Conservation (phyloP, 768 basidiomycete genomes). For the Trametes coccinea region DNA sequence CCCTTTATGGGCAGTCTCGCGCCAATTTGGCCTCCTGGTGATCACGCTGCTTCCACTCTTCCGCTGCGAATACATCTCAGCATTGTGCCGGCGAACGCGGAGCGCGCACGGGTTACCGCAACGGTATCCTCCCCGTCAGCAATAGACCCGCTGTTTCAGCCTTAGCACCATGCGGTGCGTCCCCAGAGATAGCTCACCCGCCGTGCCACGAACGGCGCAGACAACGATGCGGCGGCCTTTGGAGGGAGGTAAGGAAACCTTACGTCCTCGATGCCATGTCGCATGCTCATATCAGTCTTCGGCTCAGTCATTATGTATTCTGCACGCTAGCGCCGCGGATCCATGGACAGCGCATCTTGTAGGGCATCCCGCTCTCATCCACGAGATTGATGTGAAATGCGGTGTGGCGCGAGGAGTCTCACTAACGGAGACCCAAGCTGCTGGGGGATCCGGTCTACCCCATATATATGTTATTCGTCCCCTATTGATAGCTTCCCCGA, state of each 20-base stretch:
- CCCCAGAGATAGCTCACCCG: too few relatives aligned
- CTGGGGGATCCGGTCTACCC: neutral
- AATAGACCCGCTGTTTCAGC: too few relatives aligned
- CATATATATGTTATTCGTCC: neutral
- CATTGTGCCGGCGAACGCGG: neutral
- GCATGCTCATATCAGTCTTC: too few relatives aligned
- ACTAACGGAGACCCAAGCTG: neutral
- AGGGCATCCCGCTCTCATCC: neutral
- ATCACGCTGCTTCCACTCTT: neutral
- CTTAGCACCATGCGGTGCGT: too few relatives aligned
- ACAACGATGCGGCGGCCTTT: too few relatives aligned
- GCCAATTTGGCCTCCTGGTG: neutral
- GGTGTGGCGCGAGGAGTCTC: slow-evolving; percentile 1
- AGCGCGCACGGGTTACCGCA: neutral
- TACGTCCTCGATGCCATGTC: too few relatives aligned
- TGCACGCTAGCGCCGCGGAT: neutral
- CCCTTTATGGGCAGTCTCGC: neutral
- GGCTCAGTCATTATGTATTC: too few relatives aligned
- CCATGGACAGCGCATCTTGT: neutral
- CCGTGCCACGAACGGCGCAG: too few relatives aligned
- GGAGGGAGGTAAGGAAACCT: too few relatives aligned
- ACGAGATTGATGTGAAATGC: neutral
- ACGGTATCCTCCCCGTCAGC: too few relatives aligned
- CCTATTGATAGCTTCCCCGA: neutral
- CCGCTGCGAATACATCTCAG: neutral